These are phyloP conservation scores for Chrysanthemum makinoi DNA, from an alignment of 129 eudicot genomes.

Conservation along the genomic window DNA sequence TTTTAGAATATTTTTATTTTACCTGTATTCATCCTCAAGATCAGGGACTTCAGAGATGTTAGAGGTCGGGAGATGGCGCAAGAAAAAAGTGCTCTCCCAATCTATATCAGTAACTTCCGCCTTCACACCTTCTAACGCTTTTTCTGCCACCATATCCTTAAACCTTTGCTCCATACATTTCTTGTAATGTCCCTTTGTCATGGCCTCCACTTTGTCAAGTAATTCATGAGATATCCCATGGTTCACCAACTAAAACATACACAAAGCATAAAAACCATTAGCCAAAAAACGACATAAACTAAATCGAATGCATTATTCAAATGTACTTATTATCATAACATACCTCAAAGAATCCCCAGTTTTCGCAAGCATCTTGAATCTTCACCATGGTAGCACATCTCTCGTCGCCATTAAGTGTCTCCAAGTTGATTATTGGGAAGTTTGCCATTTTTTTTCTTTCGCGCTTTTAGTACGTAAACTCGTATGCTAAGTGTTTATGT, in stretches of 20 bases:
- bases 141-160: constrained; percentile 57
- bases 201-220: constrained; percentile 54
- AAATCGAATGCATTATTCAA: background rate
- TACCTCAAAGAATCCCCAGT: constrained; percentile 92
- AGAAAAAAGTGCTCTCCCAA: constrained; percentile 71
- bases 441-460: constrained; percentile 43
- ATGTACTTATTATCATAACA: background rate
- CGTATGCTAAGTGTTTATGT: background rate
- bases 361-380: constrained; percentile 74
- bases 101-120: constrained; percentile 55
- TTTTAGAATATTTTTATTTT: background rate
- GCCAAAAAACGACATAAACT: background rate
- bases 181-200: constrained; percentile 64
- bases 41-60: constrained; percentile 53
- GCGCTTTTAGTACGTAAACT: background rate
- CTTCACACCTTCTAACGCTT: constrained; percentile 52
- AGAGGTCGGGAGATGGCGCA: constrained; percentile 55
- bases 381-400: constrained; percentile 48
- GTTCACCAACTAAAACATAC: constrained; percentile 46
- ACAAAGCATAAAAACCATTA: background rate
- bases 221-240: constrained; percentile 64
- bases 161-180: constrained; percentile 66
- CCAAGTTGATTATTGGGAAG: constrained; percentile 66
- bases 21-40: constrained; percentile 58
- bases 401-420: constrained; percentile 60